Evolutionary conservation across 1,284 basidiomycete genomes (phyloP), one percentile per base, ranked within the genome.

Genomic region (Sparassis latifolia): DNA sequence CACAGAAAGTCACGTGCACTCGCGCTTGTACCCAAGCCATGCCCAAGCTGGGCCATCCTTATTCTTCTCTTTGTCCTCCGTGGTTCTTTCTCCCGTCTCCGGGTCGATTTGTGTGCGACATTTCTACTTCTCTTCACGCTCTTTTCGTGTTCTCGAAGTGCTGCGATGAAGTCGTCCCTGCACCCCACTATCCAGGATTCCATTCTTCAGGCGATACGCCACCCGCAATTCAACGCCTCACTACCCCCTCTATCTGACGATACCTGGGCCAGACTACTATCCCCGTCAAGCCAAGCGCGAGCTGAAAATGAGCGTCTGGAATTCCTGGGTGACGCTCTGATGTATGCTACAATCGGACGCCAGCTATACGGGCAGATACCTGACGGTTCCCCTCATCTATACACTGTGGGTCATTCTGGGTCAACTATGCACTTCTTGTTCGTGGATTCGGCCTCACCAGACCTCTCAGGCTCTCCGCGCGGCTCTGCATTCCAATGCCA

Each of bases 311-410:
- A 69, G 27, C 59, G 65, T 30, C 55, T 67, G 33, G 66, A 69
- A 54, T 69, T 65, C 49, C 47, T 69, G 10, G 67, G 67, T 12
- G 67, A 69, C 49, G 65, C 64, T 33, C 52, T 67, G 27, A 66
- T 69, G 61, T 65, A 67, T 54, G 62, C 65, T 46, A 63, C 63
- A 37, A 51, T 68, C 12, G 64, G 61, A 29, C 57, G 58, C 20
- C 56, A 63, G 45, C 52, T 68, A 12, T 65, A 62, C 48, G 52
- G 52, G 7, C 59, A 61, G 39, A 50, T 61, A 27, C 66, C 67
- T 5, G 44, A 59, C 3, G 64, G 62, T 5, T 52, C 52, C 3
- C 63, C 67, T 4, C 53, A 59, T 42, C 55, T 69, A 20, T 65
- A 64, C 48, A 67, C 63, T 38, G 67, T 69, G 55, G 49, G 65